Base-by-base conservation (phyloP, 192 early-diverging fungal genomes). In the Coemansia sp. region DNA sequence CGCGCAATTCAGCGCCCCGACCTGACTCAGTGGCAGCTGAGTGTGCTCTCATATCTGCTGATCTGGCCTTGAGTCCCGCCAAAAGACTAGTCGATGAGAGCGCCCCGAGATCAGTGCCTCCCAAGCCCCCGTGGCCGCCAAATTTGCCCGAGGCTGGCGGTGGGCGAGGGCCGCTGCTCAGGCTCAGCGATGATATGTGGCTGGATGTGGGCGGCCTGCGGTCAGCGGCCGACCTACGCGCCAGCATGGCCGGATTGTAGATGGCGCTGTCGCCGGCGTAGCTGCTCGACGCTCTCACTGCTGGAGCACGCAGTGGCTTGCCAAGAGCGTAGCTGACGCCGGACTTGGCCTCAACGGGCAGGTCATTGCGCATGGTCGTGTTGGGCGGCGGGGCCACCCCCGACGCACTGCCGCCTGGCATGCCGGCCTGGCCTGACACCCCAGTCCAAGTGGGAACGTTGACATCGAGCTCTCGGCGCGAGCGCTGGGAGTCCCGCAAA, bases 371-470 rank as follows among this genome's bases (percentile, higher is more conserved):
- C 39, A 72, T n/a, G 10, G 68, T 59, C 12, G 62, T 65, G 11
- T 55, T 72, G 5, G 78, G 78, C 53, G 78, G 78, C 21, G 78
- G 78, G 4, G 78, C 73, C 38, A 80, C 72, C 55, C 25, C 48
- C 26, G 42, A 26, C 10, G 34, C 35, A 12, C 59, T 25, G 26
- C 42, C 36, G 12, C 43, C n/a, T 26, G 77, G 72, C 39, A 80
- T 72, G 12, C 78, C 78, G 1, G 78, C 78, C 14, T 70, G 65
- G 4, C 94, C 94, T 6, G 85, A 92, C 8, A 82, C 78, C 10
- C 96, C 96, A 3, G 96, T 98, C 91, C 93, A 98, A 3, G 96
- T 98, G 0, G 94, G 93, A 14, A 89, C 84, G 11, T 84, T 85
- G 37, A 94, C 84, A 48, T 89, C 87, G 14, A 79, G 58, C 36